A percentile compares a stretch with the other conserved stretches of the same genome.
Conservation (phyloP, 164 flowering plant species). For the Litsea cubeba region DNA sequence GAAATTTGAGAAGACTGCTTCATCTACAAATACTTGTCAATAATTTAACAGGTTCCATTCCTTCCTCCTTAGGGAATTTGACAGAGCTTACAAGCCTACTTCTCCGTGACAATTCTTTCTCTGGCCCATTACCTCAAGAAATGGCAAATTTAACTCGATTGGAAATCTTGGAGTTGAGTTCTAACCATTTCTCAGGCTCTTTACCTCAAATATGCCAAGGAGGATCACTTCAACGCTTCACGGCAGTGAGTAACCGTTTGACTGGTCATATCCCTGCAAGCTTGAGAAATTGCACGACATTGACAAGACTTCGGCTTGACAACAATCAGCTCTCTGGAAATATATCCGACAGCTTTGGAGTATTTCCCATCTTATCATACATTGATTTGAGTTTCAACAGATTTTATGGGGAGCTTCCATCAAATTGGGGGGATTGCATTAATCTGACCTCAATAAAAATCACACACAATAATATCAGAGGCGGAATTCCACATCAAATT, state of each 20-base stretch:
- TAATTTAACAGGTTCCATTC: no score
- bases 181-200: neutral
- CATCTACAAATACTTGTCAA: no score
- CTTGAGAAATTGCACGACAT: neutral
- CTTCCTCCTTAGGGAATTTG: no score
- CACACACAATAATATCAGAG: neutral
- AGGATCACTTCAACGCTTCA: neutral
- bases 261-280: neutral
- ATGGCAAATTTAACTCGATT: neutral
- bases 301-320: neutral
- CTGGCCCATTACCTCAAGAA: neutral
- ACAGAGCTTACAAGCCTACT: neutral
- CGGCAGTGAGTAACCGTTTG: neutral
- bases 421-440: neutral
- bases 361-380: neutral
- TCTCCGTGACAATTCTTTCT: neutral
- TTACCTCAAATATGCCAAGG: conserved; percentile 1
- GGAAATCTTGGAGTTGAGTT: neutral
- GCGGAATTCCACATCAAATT: neutral
- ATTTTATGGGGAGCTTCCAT: neutral
- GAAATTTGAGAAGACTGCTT: no score
- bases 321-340: neutral
- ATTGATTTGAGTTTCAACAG: neutral
- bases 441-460: neutral
- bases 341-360: neutral